Evolutionary conservation across 1,284 basidiomycete genomes (phyloP), one percentile per base, ranked within the genome.

Genomic region (Takashimella koratensis): DNA sequence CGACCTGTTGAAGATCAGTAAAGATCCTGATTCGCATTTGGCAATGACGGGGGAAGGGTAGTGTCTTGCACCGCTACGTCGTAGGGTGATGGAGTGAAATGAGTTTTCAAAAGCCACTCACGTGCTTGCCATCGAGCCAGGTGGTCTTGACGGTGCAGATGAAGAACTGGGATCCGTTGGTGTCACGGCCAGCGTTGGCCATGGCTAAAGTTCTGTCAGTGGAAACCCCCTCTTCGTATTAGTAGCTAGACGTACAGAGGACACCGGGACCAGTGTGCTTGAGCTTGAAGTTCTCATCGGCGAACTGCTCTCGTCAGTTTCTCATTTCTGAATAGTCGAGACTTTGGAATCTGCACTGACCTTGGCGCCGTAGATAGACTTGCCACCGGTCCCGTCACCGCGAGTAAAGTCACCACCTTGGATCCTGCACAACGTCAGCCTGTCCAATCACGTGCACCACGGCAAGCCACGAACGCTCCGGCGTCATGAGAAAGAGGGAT

Each of bases 221-320:
- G 43, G 16, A 21, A n/a, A 13, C 5, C 10, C n/a, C 22, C 6
- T 43, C 30, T 8, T 16, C 30, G 16, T 22, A 19, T 40, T 25
- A 25, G 41, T 13, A 2, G 24, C 39, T 43, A 3, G 16, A 58
- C 65, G 51, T 36, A 74, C 72, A 94, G 59, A 95, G 83, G 53
- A 83, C 81, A 66, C 91, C 92, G 52, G 88, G 84, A 43, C 82
- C 84, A 61, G 88, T 87, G 80, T 96, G 92, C 74, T 84, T 86
- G 73, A 94, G 86, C 82, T 93, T 77, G 70, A 95, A 95, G 83
- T 94, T 95, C 78, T 85, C 84, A 63, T 85, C 84, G 39, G 79
- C 67, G 70, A 85, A 85, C 61, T 79, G 43, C n/a, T n/a, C n/a
- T n/a, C n/a, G n/a, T n/a, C n/a, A 0, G n/a, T n/a, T n/a, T n/a